These are phyloP conservation scores for Chionographis japonica DNA, from an alignment of 106 monocot species.

Conservation along the genomic window DNA sequence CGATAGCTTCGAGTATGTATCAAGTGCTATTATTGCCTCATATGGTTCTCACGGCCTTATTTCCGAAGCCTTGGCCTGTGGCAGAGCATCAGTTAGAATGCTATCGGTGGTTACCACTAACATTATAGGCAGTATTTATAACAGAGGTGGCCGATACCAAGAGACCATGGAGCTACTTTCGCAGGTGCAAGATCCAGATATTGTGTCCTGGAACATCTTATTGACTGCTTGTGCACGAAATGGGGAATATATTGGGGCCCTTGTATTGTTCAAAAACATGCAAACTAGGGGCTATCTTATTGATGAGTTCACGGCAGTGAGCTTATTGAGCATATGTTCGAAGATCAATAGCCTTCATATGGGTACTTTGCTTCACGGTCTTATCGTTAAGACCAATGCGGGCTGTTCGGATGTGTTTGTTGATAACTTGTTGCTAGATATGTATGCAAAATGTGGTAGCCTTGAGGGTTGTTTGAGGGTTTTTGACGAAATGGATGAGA, in stretches of 20 bases:
- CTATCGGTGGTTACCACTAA: slow-evolving; percentile 24
- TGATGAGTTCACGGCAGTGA: slow-evolving; percentile 54
- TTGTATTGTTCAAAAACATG: slow-evolving; percentile 53
- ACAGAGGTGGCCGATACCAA: slow-evolving; percentile 36
- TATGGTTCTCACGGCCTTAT: slow-evolving; percentile 37
- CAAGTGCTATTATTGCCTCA: slow-evolving; percentile 41
- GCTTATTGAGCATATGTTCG: slow-evolving; percentile 59
- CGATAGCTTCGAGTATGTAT: slow-evolving; percentile 43
- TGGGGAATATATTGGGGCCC: slow-evolving; percentile 39
- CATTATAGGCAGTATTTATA: slow-evolving; percentile 50
- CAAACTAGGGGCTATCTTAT: slow-evolving; percentile 20
- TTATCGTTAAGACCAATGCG: slow-evolving; percentile 44
- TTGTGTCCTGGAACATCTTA: slow-evolving; percentile 67
- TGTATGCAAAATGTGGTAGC: slow-evolving; percentile 83
- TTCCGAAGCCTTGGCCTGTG: slow-evolving; percentile 31
- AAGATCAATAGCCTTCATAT: slow-evolving; percentile 39
- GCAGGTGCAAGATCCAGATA: slow-evolving; percentile 27
- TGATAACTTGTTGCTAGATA: slow-evolving; percentile 63
- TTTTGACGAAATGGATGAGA: slow-evolving; percentile 59
- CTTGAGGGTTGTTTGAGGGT: slow-evolving; percentile 39
- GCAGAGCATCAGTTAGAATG: background rate
- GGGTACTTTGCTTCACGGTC: slow-evolving; percentile 54
- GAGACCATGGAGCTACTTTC: slow-evolving; percentile 45
- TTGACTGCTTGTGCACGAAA: slow-evolving; percentile 49
- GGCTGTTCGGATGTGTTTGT: slow-evolving; percentile 51